A percentile compares a stretch with the other conserved stretches of the same genome.
phyloP scores from a whole-genome alignment of 441 rosid genomes.

The Corymbia citriodora region DNA sequence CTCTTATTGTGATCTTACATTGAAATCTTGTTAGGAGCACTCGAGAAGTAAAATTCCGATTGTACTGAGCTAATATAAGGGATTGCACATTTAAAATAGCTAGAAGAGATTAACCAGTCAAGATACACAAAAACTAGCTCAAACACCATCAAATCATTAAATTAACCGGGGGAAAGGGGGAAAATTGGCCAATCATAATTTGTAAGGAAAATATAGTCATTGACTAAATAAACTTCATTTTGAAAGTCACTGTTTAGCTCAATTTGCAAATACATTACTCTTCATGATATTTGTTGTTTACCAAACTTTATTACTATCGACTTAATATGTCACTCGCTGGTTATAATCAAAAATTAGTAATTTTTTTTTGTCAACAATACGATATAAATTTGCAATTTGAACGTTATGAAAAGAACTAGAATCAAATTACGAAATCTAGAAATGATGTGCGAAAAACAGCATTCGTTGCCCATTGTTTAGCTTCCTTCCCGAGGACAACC shows the following conservation, averaged over 20 bases:
- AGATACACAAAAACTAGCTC: not conserved
- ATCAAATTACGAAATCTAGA: not conserved
- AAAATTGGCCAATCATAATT: not conserved
- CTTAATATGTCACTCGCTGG: rapidly evolving
- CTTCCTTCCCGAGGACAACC: not conserved
- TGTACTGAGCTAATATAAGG: rapidly evolving
- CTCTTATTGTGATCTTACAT: not conserved
- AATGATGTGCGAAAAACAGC: not conserved
- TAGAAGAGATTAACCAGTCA: rapidly evolving
- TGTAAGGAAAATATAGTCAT: not conserved
- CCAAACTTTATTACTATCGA: not conserved
- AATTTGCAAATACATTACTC: not conserved
- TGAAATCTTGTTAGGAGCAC: not conserved
- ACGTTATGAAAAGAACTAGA: not conserved
- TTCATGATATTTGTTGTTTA: not conserved
- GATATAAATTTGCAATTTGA: not conserved
- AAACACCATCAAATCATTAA: not conserved
- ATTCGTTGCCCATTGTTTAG: not conserved
- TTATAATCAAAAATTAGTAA: not conserved
- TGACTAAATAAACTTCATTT: not conserved
- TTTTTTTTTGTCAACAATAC: not conserved
- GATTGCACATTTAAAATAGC: not conserved
- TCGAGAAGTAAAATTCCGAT: not conserved
- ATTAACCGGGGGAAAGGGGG: not conserved
- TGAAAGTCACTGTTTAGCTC: not conserved